Conservation (phyloP, 2,329 filamentous ascomycete species). For the Daldinia sp. region DNA sequence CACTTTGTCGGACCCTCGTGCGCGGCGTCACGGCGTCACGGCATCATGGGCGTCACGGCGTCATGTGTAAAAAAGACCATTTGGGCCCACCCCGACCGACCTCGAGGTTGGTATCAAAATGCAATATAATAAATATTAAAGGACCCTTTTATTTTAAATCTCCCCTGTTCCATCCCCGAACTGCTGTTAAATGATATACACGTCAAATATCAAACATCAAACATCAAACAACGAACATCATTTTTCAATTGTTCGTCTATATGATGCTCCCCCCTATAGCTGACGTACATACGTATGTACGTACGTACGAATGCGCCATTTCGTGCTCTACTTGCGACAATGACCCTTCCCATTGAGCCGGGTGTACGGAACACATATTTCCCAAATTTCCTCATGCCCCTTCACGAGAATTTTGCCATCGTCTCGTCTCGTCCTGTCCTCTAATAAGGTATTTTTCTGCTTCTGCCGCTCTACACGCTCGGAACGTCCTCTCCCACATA, state of each 20-base stretch:
- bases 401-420: constrained; percentile 23
- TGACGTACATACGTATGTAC: constrained; percentile 2
- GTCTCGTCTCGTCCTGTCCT: background rate
- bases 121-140: background rate
- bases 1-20: constrained; percentile 15
- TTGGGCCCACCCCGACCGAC: constrained; percentile 5
- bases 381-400: constrained; percentile 14
- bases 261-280: background rate
- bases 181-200: background rate
- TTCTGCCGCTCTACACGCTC: constrained; percentile 32
- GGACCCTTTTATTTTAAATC: background rate
- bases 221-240: background rate
- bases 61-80: background rate
- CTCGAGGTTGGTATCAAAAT: background rate
- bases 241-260: background rate
- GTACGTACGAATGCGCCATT: constrained; percentile 14
- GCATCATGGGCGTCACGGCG: background rate
- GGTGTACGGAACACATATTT: constrained; percentile 22
- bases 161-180: background rate
- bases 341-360: constrained; percentile 25
- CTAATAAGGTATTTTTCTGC: constrained; percentile 16
- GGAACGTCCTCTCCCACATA: constrained; percentile 12
- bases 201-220: background rate
- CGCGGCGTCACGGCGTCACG: background rate
- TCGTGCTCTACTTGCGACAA: constrained; percentile 25